Evolutionary conservation across 495 filamentous ascomycete genomes (phyloP).

Genomic region (Choiromyces venosus): DNA sequence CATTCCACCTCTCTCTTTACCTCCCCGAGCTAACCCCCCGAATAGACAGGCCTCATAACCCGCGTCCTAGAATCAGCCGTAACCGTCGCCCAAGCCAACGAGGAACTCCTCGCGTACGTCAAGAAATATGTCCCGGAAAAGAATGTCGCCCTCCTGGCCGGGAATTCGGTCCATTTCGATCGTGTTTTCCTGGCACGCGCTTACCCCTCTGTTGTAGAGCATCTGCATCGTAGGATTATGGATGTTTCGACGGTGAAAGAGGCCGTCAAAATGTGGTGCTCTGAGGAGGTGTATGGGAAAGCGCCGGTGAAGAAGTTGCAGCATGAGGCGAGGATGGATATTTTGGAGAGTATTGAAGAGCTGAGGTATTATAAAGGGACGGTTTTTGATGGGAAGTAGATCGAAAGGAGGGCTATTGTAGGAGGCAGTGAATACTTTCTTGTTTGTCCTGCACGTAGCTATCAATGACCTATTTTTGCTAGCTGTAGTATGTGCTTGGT

Average conservation of each 20-base stretch:
- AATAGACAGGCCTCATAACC: constrained; percentile 70
- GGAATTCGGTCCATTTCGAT: constrained; percentile 89
- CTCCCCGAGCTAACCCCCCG: constrained; percentile 13
- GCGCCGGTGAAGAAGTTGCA: constrained; percentile 67
- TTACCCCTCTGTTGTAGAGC: constrained; percentile 63
- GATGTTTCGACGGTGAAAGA: constrained; percentile 92
- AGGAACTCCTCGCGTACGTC: constrained; percentile 71
- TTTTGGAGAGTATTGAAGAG: constrained; percentile 90
- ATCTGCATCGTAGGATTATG: constrained; percentile 82
- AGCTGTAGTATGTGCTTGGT: background rate
- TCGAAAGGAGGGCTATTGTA: too few relatives aligned
- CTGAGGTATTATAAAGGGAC: constrained; percentile 69
- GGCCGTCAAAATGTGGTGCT: constrained; percentile 74
- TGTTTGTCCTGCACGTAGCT: background rate
- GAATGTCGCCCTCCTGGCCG: constrained; percentile 67
- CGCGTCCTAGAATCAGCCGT: constrained; percentile 68
- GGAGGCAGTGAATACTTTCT: background rate
- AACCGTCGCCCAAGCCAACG: constrained; percentile 65
- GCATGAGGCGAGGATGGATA: constrained; percentile 83
- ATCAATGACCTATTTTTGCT: background rate
- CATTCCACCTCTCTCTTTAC: background rate
- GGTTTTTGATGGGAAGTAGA: constrained; percentile 52
- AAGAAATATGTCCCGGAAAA: constrained; percentile 59
- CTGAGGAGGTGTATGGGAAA: constrained; percentile 51
- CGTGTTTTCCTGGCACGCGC: constrained; percentile 68